Evolutionary conservation across 768 basidiomycete genomes (phyloP), one percentile per base, ranked within the genome.

Genomic region (Lentinula sp.): DNA sequence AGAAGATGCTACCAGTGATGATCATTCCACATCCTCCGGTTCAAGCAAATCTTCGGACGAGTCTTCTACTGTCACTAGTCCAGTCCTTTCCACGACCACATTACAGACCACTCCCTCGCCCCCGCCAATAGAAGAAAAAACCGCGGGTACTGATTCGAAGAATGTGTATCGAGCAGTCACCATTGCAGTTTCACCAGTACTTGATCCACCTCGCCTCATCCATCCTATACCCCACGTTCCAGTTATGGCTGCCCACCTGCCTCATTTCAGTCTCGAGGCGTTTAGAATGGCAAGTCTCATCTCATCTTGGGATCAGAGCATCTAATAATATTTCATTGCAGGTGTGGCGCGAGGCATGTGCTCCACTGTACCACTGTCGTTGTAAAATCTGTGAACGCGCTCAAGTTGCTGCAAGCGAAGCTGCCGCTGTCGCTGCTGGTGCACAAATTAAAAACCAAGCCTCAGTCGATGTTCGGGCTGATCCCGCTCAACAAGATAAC

Each of bases 31-130:
- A 15, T 51, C 50, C 3, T 52, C 59, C 2, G 50, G 59, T 5
- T 60, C 59, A 5, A 60, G 59, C 23, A 50, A 40, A 52, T 51
- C 49, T 16, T 51, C 59, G 1, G 59, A 60, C 37, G 59, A 52
- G 28, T 52, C 50, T 10, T 60, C 50, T 6, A 52, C 21, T 73
- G 66, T 70, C 62, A 89, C 89, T 18, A 89, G 88, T 64, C 89
- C 89, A 0, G 88, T 89, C 3, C 68, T 90, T 31, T 89, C 87
- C 11, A 87, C 87, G 1, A 82, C 86, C 7, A 91, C 89, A 6
- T 67, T 91, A 34, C 85, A 86, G 63, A 91, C 89, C n/a, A 90
- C 89, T 6, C 89, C 89, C 0, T 88, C 86, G 1, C 89, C 89
- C 0, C 85, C 88, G 0, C 88, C 88, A 31, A 66, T 71, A 2